Base-by-base conservation (phyloP, 2,329 filamentous ascomycete species). In the Aaosphaeria pasadenensis region DNA sequence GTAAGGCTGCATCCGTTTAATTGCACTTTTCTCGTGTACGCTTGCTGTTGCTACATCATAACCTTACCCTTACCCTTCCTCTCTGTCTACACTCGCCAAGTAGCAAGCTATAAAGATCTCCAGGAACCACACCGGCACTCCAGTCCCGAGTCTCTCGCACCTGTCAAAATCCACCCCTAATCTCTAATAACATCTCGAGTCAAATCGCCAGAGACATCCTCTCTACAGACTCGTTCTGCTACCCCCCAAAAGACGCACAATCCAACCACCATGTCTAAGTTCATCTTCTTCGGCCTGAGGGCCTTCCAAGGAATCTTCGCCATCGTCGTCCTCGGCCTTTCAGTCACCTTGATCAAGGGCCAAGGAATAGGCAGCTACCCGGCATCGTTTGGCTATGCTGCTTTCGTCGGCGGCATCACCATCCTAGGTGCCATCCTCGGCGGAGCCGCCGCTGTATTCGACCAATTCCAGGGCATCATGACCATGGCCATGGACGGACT, bases 221-320 rank as follows among this genome's bases (percentile, higher is more conserved):
- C 17, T 24, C 17, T 24, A 24, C 17, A 2, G 2, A 24, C 17
- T 24, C 17, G 17, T 24, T 41, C 45, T 6, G 28, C 39, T 11
- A 5, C 29, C 39, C 17, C 11, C 35, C 31, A 28, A 38, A n/a
- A 24, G 17, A 24, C 17, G 17, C 17, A 24, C 17, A 24, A 17
- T 6, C 11, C 45, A 32, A 33, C n/a, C 46, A 51, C 32, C 4
- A 51, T 48, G 46, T 4, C 39, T 1, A 39, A 30, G 13, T 5
- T 39, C 29, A 30, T 52, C 46, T 5, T 54, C 49, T 49, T 58
- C 38, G 51, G 45, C 41, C 39, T 60, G 28, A 58, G 62, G 7
- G 56, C 47, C 40, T 39, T 47, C 5, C 60, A 65, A 32, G 45
- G 47, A 9, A 46, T 63, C 39, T 61, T 63, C 45, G 54, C 51